Conservation (phyloP, 2,329 filamentous ascomycete species). For the Trichocomaceae sp. region DNA sequence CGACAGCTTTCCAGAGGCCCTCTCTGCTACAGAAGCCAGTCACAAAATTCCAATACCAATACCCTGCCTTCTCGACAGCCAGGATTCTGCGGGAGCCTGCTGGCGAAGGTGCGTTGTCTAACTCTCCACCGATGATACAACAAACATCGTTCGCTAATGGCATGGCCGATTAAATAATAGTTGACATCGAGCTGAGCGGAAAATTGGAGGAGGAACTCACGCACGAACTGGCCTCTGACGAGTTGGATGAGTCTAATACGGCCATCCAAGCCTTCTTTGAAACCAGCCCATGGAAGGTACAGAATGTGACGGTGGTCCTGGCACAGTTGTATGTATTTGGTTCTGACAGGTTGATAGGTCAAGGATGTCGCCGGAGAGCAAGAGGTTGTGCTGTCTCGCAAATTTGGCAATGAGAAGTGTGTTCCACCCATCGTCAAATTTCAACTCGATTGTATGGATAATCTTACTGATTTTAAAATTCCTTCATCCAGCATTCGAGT, state of each 20-base stretch:
- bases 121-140: background rate
- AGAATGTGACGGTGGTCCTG: slow-evolving; percentile 2
- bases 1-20: slow-evolving; percentile 42
- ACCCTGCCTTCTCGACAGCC: slow-evolving; percentile 44
- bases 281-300: slow-evolving; percentile 73
- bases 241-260: slow-evolving; percentile 69
- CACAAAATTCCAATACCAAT: slow-evolving; percentile 16
- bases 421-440: slow-evolving; percentile 26
- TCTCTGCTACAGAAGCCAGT: slow-evolving; percentile 31
- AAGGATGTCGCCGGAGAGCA: slow-evolving; percentile 77
- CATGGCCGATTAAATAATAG: slow-evolving; percentile 24
- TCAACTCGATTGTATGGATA: background rate
- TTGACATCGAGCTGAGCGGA: slow-evolving; percentile 71
- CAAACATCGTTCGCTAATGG: slow-evolving; percentile 3
- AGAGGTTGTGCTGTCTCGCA: slow-evolving; percentile 76
- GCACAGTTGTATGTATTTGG: background rate
- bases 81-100: slow-evolving; percentile 36
- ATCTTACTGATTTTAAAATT: slow-evolving; percentile 6
- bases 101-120: slow-evolving; percentile 35
- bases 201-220: slow-evolving; percentile 81
- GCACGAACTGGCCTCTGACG: slow-evolving; percentile 76
- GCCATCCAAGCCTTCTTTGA: slow-evolving; percentile 89
- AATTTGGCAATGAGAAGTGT: slow-evolving; percentile 82
- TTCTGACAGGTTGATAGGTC: slow-evolving; percentile 33
- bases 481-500: slow-evolving; percentile 60